These are phyloP conservation scores for Escovopsis sp. DNA, from an alignment of 2,329 filamentous ascomycete species.

Conservation along the genomic window DNA sequence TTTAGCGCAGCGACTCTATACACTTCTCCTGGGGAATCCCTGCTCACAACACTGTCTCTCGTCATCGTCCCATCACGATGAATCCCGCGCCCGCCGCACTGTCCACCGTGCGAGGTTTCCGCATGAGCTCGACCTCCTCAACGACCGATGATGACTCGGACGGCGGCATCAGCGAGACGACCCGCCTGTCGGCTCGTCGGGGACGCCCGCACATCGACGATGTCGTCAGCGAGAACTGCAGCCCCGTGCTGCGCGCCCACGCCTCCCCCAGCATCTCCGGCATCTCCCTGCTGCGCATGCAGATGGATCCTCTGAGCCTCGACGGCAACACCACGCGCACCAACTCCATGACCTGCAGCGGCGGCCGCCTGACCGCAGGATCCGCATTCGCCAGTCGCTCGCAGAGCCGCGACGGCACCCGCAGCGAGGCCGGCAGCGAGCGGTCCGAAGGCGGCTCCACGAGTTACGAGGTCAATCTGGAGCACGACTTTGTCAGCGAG, in stretches of 20 bases:
- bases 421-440: conserved; percentile 37
- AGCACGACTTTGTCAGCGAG: conserved; percentile 71
- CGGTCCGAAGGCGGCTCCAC: conserved; percentile 54
- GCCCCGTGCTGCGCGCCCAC: conserved; percentile 39
- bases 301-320: conserved; percentile 66
- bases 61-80: conserved; percentile 25
- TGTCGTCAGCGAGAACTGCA: conserved; percentile 49
- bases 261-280: conserved; percentile 48
- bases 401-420: conserved; percentile 40
- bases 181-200: conserved; percentile 23
- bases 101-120: conserved; percentile 43
- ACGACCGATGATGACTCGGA: conserved; percentile 43
- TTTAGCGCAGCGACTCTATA: not conserved
- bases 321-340: conserved; percentile 40
- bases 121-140: conserved; percentile 38
- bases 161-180: conserved; percentile 24
- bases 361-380: conserved; percentile 22
- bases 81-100: conserved; percentile 32
- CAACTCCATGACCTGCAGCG: conserved; percentile 40
- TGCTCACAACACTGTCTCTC: not conserved
- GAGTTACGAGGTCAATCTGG: conserved; percentile 73
- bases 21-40: no score
- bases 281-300: conserved; percentile 68
- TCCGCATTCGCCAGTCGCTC: conserved; percentile 38
- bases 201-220: conserved; percentile 34